Evolutionary conservation across 169 alveolate genomes (phyloP).

Genomic region (Plasmodium falciparum): DNA sequence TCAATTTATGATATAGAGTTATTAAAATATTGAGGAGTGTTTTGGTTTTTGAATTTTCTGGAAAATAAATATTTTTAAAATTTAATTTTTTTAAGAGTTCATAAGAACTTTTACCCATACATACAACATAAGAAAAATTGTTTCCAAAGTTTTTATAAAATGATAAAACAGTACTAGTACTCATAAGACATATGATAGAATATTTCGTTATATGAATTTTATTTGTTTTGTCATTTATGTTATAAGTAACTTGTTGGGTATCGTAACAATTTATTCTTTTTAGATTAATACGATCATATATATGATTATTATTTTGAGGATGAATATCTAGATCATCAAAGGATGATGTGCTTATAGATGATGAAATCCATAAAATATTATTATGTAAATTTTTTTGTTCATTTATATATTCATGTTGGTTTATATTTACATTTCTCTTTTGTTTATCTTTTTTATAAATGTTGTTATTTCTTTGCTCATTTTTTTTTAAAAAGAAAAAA

Average conservation of each 20-base stretch:
- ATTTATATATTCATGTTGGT: too few species aligned
- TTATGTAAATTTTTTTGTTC: too few species aligned
- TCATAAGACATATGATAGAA: slow-evolving; percentile 54
- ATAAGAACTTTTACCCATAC: slow-evolving; percentile 51
- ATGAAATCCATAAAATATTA: slow-evolving; percentile 38
- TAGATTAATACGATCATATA: neutral
- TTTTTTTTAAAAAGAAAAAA: slow-evolving; percentile 2
- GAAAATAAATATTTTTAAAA: slow-evolving; percentile 49
- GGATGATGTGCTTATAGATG: slow-evolving; percentile 30
- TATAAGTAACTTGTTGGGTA: slow-evolving; percentile 27
- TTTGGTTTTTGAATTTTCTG: slow-evolving; percentile 35
- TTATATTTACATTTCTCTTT: too few species aligned
- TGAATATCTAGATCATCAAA: neutral
- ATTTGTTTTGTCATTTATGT: neutral
- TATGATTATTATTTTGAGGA: neutral
- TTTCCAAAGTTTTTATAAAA: slow-evolving; percentile 59
- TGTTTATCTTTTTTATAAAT: neutral
- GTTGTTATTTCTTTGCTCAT: neutral
- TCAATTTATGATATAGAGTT: slow-evolving; percentile 18
- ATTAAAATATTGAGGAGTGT: slow-evolving; percentile 29
- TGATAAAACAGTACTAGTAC: slow-evolving; percentile 53
- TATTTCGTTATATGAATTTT: slow-evolving; percentile 13
- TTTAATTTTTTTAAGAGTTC: slow-evolving; percentile 45
- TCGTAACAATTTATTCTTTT: slow-evolving; percentile 47
- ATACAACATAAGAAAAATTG: slow-evolving; percentile 26